Percentiles rank a stretch among this genome's conserved stretches.
Conservation (phyloP, 2,329 filamentous ascomycete genomes). For the Botrytis paeoniae region DNA sequence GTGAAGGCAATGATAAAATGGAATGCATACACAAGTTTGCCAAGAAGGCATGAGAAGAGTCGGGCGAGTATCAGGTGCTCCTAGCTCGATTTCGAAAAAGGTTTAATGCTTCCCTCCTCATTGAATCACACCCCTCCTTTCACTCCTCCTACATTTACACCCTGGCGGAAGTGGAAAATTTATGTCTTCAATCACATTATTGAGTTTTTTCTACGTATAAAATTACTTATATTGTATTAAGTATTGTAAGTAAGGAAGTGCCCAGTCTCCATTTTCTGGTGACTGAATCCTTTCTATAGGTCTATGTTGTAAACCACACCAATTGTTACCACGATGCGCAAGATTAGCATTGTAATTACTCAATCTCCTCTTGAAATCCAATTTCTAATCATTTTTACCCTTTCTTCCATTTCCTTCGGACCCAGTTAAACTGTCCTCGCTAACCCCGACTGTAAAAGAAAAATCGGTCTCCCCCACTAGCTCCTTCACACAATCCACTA, state of each 20-base stretch:
- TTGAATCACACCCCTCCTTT: background rate
- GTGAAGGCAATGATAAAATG: background rate
- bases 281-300: background rate
- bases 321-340: background rate
- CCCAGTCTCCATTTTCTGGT: too few relatives aligned
- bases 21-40: background rate
- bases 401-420: background rate
- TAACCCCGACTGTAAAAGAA: slow-evolving; percentile 29
- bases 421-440: background rate
- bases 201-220: too few relatives aligned
- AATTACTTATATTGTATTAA: too few relatives aligned
- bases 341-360: background rate
- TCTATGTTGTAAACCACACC: background rate
- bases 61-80: background rate
- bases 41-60: background rate
- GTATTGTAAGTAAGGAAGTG: background rate
- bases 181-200: background rate
- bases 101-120: background rate
- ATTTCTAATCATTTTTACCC: slow-evolving; percentile 5
- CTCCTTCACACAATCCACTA: slow-evolving; percentile 60
- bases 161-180: background rate
- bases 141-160: background rate
- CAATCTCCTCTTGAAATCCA: background rate
- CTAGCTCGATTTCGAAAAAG: background rate
- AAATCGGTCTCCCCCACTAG: slow-evolving; percentile 76